Percentiles rank a stretch among this genome's conserved stretches.
These are phyloP conservation scores for Insectozyma bohioensis DNA, from an alignment of 1,139 yeast genomes.

Conservation along the genomic window DNA sequence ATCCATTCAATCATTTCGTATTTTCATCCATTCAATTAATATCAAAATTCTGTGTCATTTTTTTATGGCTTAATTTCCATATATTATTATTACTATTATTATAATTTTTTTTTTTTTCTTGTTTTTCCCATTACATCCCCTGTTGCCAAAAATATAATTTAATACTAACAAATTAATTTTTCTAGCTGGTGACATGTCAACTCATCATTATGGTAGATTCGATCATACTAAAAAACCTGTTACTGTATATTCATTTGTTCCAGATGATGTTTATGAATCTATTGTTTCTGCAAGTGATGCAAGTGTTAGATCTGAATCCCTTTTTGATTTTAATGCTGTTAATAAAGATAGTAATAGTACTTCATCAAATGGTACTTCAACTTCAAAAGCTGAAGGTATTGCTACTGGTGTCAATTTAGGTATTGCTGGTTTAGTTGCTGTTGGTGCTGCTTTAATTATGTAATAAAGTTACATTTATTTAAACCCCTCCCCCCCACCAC, in stretches of 20 bases:
- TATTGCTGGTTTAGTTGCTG: slow-evolving; percentile 34
- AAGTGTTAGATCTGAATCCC: slow-evolving; percentile 7
- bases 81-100: too few relatives aligned
- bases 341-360: slow-evolving; percentile 11
- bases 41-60: too few relatives aligned
- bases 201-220: slow-evolving; percentile 37
- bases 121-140: too few relatives aligned
- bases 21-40: too few relatives aligned
- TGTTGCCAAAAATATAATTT: too few relatives aligned
- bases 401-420: slow-evolving; percentile 20
- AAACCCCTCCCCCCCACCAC: too few relatives aligned
- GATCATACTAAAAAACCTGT: slow-evolving; percentile 41
- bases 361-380: slow-evolving; percentile 15
- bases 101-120: too few relatives aligned
- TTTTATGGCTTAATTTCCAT: too few relatives aligned
- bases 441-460: slow-evolving; percentile 30
- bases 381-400: slow-evolving; percentile 22
- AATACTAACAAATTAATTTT: too few relatives aligned
- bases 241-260: slow-evolving; percentile 12
- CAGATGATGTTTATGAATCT: slow-evolving; percentile 5
- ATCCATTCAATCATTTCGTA: too few relatives aligned
- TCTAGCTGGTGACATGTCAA: slow-evolving; percentile 19
- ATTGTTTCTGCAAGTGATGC: slow-evolving; percentile 4
- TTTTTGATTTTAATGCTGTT: slow-evolving; percentile 12
- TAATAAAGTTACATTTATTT: too few relatives aligned